A percentile compares a stretch with the other conserved stretches of the same genome.
Evolutionary conservation across 345 rosid genomes (phyloP).

Genomic region (Hibiscus trionum): DNA sequence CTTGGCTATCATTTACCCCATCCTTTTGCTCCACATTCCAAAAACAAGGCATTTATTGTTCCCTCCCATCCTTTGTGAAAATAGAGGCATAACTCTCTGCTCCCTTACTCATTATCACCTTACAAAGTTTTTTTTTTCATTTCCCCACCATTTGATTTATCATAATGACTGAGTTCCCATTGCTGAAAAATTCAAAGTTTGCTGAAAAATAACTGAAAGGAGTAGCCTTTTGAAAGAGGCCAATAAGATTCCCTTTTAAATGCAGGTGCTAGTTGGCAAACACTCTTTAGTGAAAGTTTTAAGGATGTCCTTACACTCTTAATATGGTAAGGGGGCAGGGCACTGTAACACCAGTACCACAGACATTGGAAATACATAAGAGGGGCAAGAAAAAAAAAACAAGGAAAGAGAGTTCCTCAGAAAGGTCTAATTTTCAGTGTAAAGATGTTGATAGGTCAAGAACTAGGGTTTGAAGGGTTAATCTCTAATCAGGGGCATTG

Average conservation of each 20-base stretch:
- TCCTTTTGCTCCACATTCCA: too few species aligned
- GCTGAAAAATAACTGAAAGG: neutral
- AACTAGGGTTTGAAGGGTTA: conserved; percentile 25
- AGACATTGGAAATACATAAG: neutral
- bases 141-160: too few species aligned
- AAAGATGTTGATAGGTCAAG: conserved; percentile 70
- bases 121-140: too few species aligned
- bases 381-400: conserved; percentile 13
- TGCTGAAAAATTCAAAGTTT: too few species aligned
- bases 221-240: conserved; percentile 21
- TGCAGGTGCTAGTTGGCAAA: conserved; percentile 36
- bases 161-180: too few species aligned
- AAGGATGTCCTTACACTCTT: conserved; percentile 18
- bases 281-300: conserved; percentile 32
- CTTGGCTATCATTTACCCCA: too few species aligned
- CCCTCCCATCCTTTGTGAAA: too few species aligned
- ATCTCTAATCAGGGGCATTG: conserved; percentile 27
- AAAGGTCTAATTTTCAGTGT: conserved; percentile 62
- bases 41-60: too few species aligned
- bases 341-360: conserved; percentile 20
- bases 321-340: conserved; percentile 16
- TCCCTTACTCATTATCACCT: too few species aligned
- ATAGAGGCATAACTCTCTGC: too few species aligned
- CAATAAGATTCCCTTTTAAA: conserved; percentile 32
- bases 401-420: conserved; percentile 1